Percentiles rank a stretch among this genome's conserved stretches.
Conservation (phyloP, 2,329 filamentous ascomycete genomes). For the Lecanoromycetidae sp. region DNA sequence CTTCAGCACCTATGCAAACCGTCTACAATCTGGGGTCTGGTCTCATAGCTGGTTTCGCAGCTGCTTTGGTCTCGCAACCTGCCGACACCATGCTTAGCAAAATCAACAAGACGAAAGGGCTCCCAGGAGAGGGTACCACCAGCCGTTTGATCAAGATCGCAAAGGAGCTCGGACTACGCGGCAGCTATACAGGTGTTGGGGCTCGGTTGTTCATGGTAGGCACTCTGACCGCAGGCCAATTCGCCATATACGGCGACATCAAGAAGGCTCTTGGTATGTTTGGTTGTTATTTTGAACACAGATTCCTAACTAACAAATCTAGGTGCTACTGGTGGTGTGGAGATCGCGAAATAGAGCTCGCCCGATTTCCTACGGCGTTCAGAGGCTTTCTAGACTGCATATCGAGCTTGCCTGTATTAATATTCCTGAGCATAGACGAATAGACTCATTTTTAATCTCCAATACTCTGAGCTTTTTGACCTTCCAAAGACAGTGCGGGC, state of each 20-base stretch:
- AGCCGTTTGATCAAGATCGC: constrained; percentile 76
- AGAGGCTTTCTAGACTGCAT: not conserved
- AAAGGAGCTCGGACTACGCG: constrained; percentile 69
- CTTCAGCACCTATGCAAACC: constrained; percentile 60
- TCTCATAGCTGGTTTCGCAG: constrained; percentile 75
- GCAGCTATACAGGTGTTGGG: constrained; percentile 69
- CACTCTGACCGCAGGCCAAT: constrained; percentile 67
- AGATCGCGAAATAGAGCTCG: constrained; percentile 43
- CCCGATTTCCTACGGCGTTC: too few species aligned
- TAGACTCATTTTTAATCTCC: not conserved
- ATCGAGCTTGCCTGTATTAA: constrained; percentile 2
- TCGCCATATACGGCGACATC: constrained; percentile 71
- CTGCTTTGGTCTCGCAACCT: constrained; percentile 75
- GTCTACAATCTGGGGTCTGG: constrained; percentile 74
- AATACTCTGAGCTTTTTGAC: not conserved
- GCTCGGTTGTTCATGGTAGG: constrained; percentile 63
- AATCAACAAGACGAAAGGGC: constrained; percentile 91
- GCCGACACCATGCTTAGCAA: constrained; percentile 90
- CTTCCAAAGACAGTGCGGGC: too few species aligned
- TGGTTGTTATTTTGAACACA: constrained; percentile 2
- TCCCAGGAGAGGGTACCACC: constrained; percentile 71
- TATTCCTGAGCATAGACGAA: constrained; percentile 2
- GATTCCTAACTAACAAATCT: constrained; percentile 25
- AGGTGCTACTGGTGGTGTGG: constrained; percentile 63
- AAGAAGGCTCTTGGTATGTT: constrained; percentile 21